Percentiles rank a stretch among this genome's conserved stretches.
Evolutionary conservation across 2,329 filamentous ascomycete species (phyloP).

Genomic region (Nemania sp.): DNA sequence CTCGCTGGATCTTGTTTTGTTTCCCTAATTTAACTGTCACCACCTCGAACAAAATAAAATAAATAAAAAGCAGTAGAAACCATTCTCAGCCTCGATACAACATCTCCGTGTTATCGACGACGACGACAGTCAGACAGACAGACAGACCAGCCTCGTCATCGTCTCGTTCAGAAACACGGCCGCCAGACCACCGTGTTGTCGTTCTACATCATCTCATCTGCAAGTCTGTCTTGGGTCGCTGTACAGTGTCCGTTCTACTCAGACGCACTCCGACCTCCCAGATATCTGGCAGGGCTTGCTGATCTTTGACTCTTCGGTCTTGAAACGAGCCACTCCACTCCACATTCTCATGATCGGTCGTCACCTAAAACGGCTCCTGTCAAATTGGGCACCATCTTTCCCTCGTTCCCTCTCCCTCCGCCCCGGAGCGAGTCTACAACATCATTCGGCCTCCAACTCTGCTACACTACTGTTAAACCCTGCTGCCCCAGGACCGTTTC

Average conservation of each 20-base stretch:
- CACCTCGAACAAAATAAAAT: conserved; percentile 16
- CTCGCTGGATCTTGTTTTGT: conserved; percentile 19
- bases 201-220: conserved; percentile 34
- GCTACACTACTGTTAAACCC: conserved; percentile 54
- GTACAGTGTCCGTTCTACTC: conserved; percentile 42
- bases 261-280: conserved; percentile 48
- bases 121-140: neutral
- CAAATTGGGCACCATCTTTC: conserved; percentile 53
- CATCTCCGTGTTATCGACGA: neutral
- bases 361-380: conserved; percentile 53
- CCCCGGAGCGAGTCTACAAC: conserved; percentile 49
- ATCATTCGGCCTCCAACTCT: conserved; percentile 48
- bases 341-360: conserved; percentile 52
- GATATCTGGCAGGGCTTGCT: conserved; percentile 51
- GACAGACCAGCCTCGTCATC: conserved; percentile 32
- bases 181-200: conserved; percentile 26
- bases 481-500: conserved; percentile 59
- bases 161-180: conserved; percentile 19
- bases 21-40: conserved; percentile 14
- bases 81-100: conserved; percentile 25
- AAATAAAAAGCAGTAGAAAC: neutral
- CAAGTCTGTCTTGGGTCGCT: conserved; percentile 40
- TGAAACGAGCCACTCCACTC: conserved; percentile 54
- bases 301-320: conserved; percentile 54
- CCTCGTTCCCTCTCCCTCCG: conserved; percentile 41